phyloP scores from a whole-genome alignment of 352 stramenopile genomes.

The Phytophthora ramorum region DNA sequence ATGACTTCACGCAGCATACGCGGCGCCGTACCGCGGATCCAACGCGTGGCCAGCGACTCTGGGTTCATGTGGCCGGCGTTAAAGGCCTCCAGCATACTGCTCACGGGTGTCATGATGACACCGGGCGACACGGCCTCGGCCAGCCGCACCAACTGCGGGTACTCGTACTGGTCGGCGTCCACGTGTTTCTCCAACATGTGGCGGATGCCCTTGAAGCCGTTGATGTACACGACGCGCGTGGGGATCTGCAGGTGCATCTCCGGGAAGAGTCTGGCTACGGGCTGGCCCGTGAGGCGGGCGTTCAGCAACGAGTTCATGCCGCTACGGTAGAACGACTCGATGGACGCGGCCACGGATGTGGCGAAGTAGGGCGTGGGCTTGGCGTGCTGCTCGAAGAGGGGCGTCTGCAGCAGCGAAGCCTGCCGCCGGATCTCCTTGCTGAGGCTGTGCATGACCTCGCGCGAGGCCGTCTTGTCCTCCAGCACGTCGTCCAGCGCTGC shows the following conservation, averaged over 20 bases:
- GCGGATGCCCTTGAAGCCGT: slow-evolving; percentile 93
- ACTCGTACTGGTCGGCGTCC: slow-evolving; percentile 82
- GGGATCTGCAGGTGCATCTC: slow-evolving; percentile 96
- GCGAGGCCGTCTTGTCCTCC: slow-evolving; percentile 72
- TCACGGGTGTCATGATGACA: slow-evolving; percentile 94
- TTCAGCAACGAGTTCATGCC: slow-evolving; percentile 94
- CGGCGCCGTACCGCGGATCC: slow-evolving; percentile 90
- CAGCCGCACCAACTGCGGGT: slow-evolving; percentile 81
- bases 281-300: slow-evolving; percentile 81
- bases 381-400: slow-evolving; percentile 91
- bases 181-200: slow-evolving; percentile 89
- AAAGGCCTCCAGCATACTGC: slow-evolving; percentile 91
- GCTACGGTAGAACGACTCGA: slow-evolving; percentile 94
- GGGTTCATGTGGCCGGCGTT: slow-evolving; percentile 95
- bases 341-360: slow-evolving; percentile 90
- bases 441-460: slow-evolving; percentile 88
- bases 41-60: slow-evolving; percentile 87
- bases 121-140: slow-evolving; percentile 86
- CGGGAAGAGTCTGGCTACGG: slow-evolving; percentile 87
- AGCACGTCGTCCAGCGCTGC: slow-evolving; percentile 77
- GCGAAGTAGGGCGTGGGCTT: slow-evolving; percentile 92
- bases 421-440: slow-evolving; percentile 91
- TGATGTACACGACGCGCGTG: slow-evolving; percentile 93
- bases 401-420: slow-evolving; percentile 86
- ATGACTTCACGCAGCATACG: slow-evolving; percentile 92